Base-by-base conservation (phyloP, 345 rosid species). In the Euclidium syriacum region DNA sequence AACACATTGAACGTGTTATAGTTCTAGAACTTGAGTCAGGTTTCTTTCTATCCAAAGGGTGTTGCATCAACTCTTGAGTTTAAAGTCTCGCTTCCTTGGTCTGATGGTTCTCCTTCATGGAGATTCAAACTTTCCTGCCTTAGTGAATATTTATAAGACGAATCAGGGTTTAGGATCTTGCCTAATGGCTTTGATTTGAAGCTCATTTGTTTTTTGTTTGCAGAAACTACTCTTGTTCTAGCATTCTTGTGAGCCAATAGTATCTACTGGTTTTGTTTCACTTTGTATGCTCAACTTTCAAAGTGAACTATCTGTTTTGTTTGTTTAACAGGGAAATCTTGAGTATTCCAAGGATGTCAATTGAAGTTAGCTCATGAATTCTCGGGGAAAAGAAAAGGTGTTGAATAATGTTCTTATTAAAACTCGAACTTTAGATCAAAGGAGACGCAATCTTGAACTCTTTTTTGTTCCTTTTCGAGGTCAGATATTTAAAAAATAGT, bases 401-500 rank as follows among this genome's bases (percentile, higher is more conserved):
- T 14, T 17, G 26, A 17, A 46, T 1, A 71, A 7, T 23, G 47
- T 46, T 64, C 47, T 44, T 49, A 35, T 32, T 5, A 32, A 16
- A 30, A 42, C 43, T 64, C 8, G 36, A 53, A 44, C 47, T 65
- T 12, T 27, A 6, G 19, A 51, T 25, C 32, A 17, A 67, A 17
- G 17, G 52, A 48, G 48, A 60, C 65, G 40, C 14, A 43, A 50
- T 18, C 58, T 42, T 62, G 59, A 54, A 46, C 11, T 64, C 3
- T 56, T 63, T 34, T 15, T 32, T 73, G 36, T 47, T 64, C 58
- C 52, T 65, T 65, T 64, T 54, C 32, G 19, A 41, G 16, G 59
- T 63, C 65, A 35, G 67, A 36, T 43, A 48, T 67, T 56, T 54
- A 68, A 65, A 72, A 64, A 56, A 56, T 25, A 58, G 20, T 67